Conservation (phyloP, 441 rosid species). For the Pelargonium myrrhifolium region DNA sequence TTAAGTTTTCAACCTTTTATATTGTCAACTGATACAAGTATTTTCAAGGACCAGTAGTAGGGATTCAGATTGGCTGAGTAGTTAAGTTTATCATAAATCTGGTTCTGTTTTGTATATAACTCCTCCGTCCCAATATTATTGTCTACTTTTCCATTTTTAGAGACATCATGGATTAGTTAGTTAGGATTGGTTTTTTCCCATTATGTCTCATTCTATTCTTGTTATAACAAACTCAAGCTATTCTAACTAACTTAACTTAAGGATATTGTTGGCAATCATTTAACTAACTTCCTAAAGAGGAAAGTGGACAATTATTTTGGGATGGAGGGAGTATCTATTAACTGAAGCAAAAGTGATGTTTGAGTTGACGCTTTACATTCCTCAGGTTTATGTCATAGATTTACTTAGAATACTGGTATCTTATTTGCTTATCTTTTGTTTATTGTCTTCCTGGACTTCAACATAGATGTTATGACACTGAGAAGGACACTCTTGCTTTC, state of each 20-base stretch:
- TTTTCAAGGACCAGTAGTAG: too few species aligned
- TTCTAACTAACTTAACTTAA: not conserved
- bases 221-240: not conserved
- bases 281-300: not conserved
- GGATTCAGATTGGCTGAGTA: not conserved
- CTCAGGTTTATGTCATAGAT: not conserved
- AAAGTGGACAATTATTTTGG: not conserved
- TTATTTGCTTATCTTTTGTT: slow-evolving; percentile 10
- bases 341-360: too few species aligned
- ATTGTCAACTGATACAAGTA: too few species aligned
- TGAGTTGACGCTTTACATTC: not conserved
- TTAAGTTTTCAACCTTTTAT: not conserved
- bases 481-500: slow-evolving; percentile 80
- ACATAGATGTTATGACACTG: slow-evolving; percentile 78
- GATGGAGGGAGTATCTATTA: not conserved
- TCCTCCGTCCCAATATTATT: not conserved
- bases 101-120: not conserved
- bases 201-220: not conserved
- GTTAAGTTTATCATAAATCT: not conserved
- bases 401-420: not conserved
- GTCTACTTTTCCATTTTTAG: not conserved
- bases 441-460: slow-evolving; percentile 18
- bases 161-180: not conserved
- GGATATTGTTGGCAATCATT: not conserved
- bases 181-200: not conserved